Evolutionary conservation across 352 stramenopile genomes (phyloP).

Genomic region (Globisporangium yorkense): DNA sequence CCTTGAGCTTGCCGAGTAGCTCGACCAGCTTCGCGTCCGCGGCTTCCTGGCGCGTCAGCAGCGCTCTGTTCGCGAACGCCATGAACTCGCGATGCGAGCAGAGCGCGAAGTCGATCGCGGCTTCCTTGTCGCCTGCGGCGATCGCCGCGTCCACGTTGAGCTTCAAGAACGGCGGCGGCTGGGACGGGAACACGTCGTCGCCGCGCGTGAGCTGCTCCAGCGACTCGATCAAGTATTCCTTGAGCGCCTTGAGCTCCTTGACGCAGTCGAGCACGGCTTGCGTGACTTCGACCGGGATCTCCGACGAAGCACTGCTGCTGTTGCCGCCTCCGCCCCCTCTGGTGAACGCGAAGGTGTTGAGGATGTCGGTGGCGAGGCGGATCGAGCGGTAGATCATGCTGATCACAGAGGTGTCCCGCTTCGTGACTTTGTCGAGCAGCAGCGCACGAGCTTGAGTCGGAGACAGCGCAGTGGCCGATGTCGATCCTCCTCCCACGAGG

Average conservation of each 20-base stretch:
- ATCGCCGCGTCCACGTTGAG: slow-evolving; percentile 8
- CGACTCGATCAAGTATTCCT: slow-evolving; percentile 58
- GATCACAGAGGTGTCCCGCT: slow-evolving; percentile 53
- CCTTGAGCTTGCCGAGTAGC: slow-evolving; percentile 24
- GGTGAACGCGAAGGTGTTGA: slow-evolving; percentile 38
- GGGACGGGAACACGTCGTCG: slow-evolving; percentile 17
- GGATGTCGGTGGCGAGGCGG: slow-evolving; percentile 54
- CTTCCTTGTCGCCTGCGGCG: slow-evolving; percentile 29
- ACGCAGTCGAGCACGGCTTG: slow-evolving; percentile 57
- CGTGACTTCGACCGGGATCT: slow-evolving; percentile 51
- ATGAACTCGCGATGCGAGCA: slow-evolving; percentile 59
- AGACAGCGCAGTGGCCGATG: slow-evolving; percentile 3
- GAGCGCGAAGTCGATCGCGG: slow-evolving; percentile 49
- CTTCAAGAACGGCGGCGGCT: slow-evolving; percentile 17
- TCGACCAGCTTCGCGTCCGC: slow-evolving; percentile 18
- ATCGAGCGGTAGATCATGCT: slow-evolving; percentile 66
- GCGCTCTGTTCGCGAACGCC: slow-evolving; percentile 26
- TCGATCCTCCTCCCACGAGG: background rate
- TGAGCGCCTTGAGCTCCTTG: slow-evolving; percentile 67
- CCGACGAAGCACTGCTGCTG: slow-evolving; percentile 3
- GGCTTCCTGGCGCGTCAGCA: slow-evolving; percentile 25
- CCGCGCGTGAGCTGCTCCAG: slow-evolving; percentile 34
- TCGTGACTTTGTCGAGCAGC: slow-evolving; percentile 48
- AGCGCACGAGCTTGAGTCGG: slow-evolving; percentile 18
- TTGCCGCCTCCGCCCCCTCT: background rate